Evolutionary conservation across 2,329 filamentous ascomycete genomes (phyloP).

Genomic region (Chaetothyriales sp.): DNA sequence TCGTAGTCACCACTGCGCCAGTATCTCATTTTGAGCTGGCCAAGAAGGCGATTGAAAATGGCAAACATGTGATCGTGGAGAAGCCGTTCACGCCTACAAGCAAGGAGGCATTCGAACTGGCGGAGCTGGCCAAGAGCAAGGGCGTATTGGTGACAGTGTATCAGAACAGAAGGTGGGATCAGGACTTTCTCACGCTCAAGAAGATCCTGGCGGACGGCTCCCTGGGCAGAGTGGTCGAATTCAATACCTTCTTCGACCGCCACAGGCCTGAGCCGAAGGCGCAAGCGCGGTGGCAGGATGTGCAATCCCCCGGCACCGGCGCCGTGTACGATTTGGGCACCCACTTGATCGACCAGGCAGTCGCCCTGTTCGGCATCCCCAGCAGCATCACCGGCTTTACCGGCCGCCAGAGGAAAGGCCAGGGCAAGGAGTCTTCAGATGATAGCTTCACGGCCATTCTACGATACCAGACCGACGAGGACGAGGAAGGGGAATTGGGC

Average conservation of each 20-base stretch:
- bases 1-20: constrained; percentile 57
- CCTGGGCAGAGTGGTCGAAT: constrained; percentile 60
- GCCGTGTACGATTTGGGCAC: constrained; percentile 60
- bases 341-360: constrained; percentile 62
- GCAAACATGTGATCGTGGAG: constrained; percentile 67
- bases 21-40: constrained; percentile 53
- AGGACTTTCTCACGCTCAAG: constrained; percentile 57
- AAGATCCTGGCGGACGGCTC: constrained; percentile 44
- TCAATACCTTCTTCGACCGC: constrained; percentile 67
- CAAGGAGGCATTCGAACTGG: constrained; percentile 50
- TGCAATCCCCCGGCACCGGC: constrained; percentile 49
- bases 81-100: constrained; percentile 66
- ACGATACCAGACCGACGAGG: constrained; percentile 40
- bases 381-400: constrained; percentile 52
- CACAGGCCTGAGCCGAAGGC: constrained; percentile 45
- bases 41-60: constrained; percentile 48
- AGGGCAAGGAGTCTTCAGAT: constrained; percentile 31
- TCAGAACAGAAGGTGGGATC: constrained; percentile 64
- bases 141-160: constrained; percentile 49
- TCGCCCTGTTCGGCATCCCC: constrained; percentile 55
- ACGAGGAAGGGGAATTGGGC: constrained; percentile 16
- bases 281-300: constrained; percentile 49
- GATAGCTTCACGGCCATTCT: constrained; percentile 47
- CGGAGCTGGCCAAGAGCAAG: constrained; percentile 37
- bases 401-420: constrained; percentile 47